These are phyloP conservation scores for Populus deltoides DNA, from an alignment of 345 rosid genomes.

Conservation along the genomic window DNA sequence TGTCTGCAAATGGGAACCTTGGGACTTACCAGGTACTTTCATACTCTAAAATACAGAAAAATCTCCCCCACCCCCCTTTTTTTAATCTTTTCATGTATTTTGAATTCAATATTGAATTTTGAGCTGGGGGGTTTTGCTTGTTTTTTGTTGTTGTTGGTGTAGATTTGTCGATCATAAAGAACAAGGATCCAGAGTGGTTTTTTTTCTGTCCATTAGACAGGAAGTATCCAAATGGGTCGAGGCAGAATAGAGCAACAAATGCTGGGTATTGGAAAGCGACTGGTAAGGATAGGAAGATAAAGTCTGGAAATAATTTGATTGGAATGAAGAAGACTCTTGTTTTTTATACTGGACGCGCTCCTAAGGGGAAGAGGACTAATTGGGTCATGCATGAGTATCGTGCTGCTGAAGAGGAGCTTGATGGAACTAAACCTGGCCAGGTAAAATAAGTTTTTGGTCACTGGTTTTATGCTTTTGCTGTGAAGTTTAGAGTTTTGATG, in stretches of 20 bases:
- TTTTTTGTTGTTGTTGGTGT: slow-evolving; percentile 6
- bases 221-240: slow-evolving; percentile 76
- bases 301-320: slow-evolving; percentile 49
- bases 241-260: slow-evolving; percentile 75
- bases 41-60: background rate
- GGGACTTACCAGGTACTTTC: slow-evolving; percentile 83
- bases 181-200: slow-evolving; percentile 83
- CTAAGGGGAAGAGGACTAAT: slow-evolving; percentile 59
- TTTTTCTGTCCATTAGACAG: slow-evolving; percentile 91
- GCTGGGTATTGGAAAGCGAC: slow-evolving; percentile 97
- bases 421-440: slow-evolving; percentile 84
- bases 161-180: slow-evolving; percentile 57
- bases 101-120: background rate
- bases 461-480: background rate
- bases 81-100: background rate
- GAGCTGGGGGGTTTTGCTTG: background rate
- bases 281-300: slow-evolving; percentile 75
- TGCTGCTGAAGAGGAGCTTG: slow-evolving; percentile 57
- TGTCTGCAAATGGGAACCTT: slow-evolving; percentile 88
- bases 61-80: background rate
- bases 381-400: slow-evolving; percentile 98
- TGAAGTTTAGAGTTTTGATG: background rate
- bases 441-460: slow-evolving; percentile 19
- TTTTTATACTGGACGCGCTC: slow-evolving; percentile 84
- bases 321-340: slow-evolving; percentile 94